phyloP scores from a whole-genome alignment of 495 filamentous ascomycete species.

The Cercophora newfieldiana region DNA sequence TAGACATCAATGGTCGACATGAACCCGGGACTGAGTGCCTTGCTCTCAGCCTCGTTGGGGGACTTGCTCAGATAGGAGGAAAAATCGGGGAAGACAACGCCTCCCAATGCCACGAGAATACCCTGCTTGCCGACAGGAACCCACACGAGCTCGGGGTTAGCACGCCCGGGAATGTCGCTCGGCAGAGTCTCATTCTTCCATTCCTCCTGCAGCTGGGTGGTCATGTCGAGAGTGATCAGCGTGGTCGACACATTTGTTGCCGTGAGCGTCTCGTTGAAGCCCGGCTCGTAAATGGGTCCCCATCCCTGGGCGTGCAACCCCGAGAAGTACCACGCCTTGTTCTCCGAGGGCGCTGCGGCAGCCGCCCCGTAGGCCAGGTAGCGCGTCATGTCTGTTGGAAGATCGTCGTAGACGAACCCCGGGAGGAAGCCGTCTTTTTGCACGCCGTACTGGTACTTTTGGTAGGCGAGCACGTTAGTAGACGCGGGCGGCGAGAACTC shows the following conservation, averaged over 20 bases:
- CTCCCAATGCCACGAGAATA: slow-evolving; percentile 65
- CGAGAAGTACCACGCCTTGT: slow-evolving; percentile 70
- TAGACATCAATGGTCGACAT: slow-evolving; percentile 69
- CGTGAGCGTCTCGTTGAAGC: slow-evolving; percentile 33
- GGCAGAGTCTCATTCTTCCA: slow-evolving; percentile 62
- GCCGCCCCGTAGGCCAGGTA: slow-evolving; percentile 66
- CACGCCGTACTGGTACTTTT: slow-evolving; percentile 51
- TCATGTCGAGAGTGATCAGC: slow-evolving; percentile 64
- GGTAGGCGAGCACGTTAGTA: slow-evolving; percentile 49
- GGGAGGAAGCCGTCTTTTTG: slow-evolving; percentile 39
- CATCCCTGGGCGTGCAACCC: slow-evolving; percentile 54
- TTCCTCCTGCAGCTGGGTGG: slow-evolving; percentile 42
- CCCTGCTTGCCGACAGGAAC: slow-evolving; percentile 64
- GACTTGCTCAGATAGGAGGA: slow-evolving; percentile 28
- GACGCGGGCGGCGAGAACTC: slow-evolving; percentile 32
- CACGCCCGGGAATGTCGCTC: slow-evolving; percentile 50
- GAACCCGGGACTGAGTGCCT: slow-evolving; percentile 54
- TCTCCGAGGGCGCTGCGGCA: slow-evolving; percentile 68
- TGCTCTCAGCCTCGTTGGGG: slow-evolving; percentile 42
- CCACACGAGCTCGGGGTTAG: slow-evolving; percentile 68
- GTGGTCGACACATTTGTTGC: slow-evolving; percentile 44
- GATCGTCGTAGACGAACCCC: slow-evolving; percentile 38
- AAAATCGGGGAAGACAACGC: slow-evolving; percentile 57
- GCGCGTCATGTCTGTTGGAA: slow-evolving; percentile 53
- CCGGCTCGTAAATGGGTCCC: slow-evolving; percentile 45